Conservation (phyloP, 768 basidiomycete species). For the Termitomyces sp. region DNA sequence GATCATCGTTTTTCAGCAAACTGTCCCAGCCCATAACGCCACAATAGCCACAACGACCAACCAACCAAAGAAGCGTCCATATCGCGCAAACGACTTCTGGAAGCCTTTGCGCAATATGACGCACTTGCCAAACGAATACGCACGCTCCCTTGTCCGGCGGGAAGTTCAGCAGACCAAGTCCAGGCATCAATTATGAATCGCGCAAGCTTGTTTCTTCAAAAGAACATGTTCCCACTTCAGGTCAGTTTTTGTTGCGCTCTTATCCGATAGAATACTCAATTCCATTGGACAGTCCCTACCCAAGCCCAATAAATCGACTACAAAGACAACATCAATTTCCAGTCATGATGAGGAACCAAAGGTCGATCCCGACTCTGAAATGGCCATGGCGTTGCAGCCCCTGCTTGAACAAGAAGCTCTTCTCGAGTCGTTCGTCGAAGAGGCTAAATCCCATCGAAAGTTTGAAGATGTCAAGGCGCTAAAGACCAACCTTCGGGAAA, state of each 20-base stretch:
- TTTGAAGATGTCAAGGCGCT: constrained; percentile 93
- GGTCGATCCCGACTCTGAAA: constrained; percentile 62
- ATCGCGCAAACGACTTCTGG: constrained; percentile 76
- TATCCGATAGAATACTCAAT: not conserved
- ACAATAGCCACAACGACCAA: constrained; percentile 34
- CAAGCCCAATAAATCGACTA: constrained; percentile 33
- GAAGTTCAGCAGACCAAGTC: constrained; percentile 77
- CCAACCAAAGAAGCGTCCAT: constrained; percentile 64
- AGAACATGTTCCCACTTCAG: constrained; percentile 86
- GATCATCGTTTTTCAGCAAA: not conserved
- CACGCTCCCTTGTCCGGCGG: constrained; percentile 56
- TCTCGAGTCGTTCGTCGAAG: constrained; percentile 84
- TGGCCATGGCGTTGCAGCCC: constrained; percentile 77
- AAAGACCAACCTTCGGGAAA: constrained; percentile 74
- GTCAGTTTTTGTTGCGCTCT: constrained; percentile 26
- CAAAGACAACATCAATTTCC: constrained; percentile 1
- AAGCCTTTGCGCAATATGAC: constrained; percentile 87
- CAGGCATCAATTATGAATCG: constrained; percentile 76
- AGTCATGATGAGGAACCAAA: constrained; percentile 15
- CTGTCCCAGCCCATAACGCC: not conserved
- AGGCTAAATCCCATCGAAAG: constrained; percentile 86
- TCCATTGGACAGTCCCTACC: constrained; percentile 38
- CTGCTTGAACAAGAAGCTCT: constrained; percentile 92
- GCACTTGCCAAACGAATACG: constrained; percentile 81
- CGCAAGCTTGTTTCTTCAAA: constrained; percentile 78